A percentile compares a stretch with the other conserved stretches of the same genome.
Evolutionary conservation across 805 yeast genomes (phyloP).

Genomic region (Naumovozyma baii): DNA sequence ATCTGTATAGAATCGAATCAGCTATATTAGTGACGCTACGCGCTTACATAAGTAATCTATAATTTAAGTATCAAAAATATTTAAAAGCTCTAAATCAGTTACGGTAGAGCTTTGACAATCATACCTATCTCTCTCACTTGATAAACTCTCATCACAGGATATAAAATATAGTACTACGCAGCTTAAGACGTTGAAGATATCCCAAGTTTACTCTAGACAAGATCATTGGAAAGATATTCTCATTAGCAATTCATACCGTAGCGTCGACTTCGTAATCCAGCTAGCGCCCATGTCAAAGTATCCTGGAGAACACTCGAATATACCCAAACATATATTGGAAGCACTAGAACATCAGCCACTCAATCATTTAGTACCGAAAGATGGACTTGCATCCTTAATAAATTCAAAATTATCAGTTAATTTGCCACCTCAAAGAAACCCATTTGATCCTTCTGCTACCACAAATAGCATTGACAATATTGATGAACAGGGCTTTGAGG

Average conservation of each 20-base stretch:
- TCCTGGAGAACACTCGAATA: slow-evolving; percentile 23
- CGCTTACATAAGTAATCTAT: neutral
- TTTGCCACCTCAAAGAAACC: slow-evolving; percentile 3
- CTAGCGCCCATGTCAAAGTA: slow-evolving; percentile 28
- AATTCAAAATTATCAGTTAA: slow-evolving; percentile 7
- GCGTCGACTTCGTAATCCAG: slow-evolving; percentile 9
- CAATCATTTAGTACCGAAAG: slow-evolving; percentile 24
- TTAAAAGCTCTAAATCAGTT: too few species aligned
- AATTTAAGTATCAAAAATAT: too few species aligned
- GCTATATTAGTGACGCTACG: neutral
- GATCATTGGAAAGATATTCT: too few species aligned
- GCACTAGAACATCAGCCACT: slow-evolving; percentile 21
- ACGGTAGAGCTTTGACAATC: too few species aligned
- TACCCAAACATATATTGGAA: slow-evolving; percentile 22
- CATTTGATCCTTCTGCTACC: slow-evolving; percentile 3
- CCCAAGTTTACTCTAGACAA: too few species aligned
- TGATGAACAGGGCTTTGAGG: neutral
- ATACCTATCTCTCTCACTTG: too few species aligned
- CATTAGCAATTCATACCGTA: too few species aligned
- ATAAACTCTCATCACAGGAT: too few species aligned
- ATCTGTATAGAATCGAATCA: too few species aligned
- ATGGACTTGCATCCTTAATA: slow-evolving; percentile 12
- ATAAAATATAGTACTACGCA: too few species aligned
- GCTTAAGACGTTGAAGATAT: too few species aligned
- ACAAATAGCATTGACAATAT: neutral